Percentiles rank a stretch among this genome's conserved stretches.
phyloP scores from a whole-genome alignment of 192 early-diverging fungal species.

The Coemansia nantahalensis region DNA sequence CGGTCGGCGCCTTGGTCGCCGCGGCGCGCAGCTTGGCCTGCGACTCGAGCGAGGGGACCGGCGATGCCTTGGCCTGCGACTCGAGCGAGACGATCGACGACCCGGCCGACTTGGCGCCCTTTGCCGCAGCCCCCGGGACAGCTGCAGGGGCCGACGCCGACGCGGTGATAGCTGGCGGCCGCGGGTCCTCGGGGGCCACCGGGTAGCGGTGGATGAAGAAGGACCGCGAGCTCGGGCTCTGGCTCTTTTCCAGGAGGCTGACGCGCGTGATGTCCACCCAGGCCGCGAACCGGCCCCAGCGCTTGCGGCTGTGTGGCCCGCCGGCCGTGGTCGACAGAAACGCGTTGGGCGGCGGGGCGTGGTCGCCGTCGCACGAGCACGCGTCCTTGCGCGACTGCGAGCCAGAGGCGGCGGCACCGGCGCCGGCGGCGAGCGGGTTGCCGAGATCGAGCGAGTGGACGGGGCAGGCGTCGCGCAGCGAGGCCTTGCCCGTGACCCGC shows the following conservation, averaged over 20 bases:
- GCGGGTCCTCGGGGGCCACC: conserved; percentile 7
- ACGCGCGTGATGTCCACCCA: conserved; percentile 50
- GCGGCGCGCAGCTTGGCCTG: conserved; percentile 2
- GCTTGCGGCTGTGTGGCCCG: conserved; percentile 23
- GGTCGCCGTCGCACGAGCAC: conserved; percentile 11
- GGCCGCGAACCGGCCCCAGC: conserved; percentile 45
- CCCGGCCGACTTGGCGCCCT: conserved; percentile 25
- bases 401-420: background rate
- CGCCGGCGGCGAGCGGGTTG: background rate
- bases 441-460: conserved; percentile 11
- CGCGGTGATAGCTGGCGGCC: conserved; percentile 1
- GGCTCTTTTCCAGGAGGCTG: conserved; percentile 44
- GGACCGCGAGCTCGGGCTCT: conserved; percentile 29
- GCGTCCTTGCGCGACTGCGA: background rate
- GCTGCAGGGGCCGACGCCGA: conserved; percentile 5
- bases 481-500: conserved; percentile 29
- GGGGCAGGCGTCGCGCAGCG: conserved; percentile 15
- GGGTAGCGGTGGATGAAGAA: conserved; percentile 48
- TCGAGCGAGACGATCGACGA: conserved; percentile 44
- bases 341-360: conserved; percentile 19
- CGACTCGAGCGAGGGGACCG: conserved; percentile 6
- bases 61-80: conserved; percentile 24
- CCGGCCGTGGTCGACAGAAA: conserved; percentile 35
- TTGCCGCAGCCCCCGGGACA: conserved; percentile 6
- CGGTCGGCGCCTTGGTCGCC: conserved; percentile 1